Percentiles rank a stretch among this genome's conserved stretches.
Conservation (phyloP, 805 yeast species). For the Candida multigemmis region DNA sequence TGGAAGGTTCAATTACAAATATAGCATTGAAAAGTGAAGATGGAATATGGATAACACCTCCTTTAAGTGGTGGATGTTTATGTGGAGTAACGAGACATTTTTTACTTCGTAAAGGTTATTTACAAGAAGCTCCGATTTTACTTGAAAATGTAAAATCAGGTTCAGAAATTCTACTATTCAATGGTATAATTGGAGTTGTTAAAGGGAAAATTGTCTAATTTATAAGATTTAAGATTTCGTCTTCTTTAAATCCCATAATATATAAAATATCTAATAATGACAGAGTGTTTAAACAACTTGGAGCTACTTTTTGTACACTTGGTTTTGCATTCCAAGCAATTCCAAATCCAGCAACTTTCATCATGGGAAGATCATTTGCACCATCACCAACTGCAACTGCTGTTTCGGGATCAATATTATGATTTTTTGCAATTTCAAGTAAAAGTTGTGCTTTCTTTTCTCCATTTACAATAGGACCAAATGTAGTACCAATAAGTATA, state of each 20-base stretch:
- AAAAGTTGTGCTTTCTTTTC: slow-evolving; percentile 69
- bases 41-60: slow-evolving; percentile 73
- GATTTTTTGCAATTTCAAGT: slow-evolving; percentile 47
- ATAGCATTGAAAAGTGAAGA: slow-evolving; percentile 46
- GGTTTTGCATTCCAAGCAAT: slow-evolving; percentile 98
- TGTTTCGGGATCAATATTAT: slow-evolving; percentile 38
- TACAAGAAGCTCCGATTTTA: slow-evolving; percentile 45
- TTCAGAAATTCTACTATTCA: slow-evolving; percentile 63
- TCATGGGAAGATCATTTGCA: slow-evolving; percentile 90
- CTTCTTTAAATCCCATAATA: slow-evolving; percentile 65
- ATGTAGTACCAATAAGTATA: slow-evolving; percentile 63
- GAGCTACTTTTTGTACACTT: slow-evolving; percentile 76
- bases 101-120: slow-evolving; percentile 42
- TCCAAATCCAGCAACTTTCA: slow-evolving; percentile 87
- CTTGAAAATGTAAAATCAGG: slow-evolving; percentile 48
- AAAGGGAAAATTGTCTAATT: slow-evolving; percentile 37
- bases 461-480: slow-evolving; percentile 84
- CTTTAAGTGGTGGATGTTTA: slow-evolving; percentile 69
- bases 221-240: slow-evolving; percentile 33
- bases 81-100: slow-evolving; percentile 74
- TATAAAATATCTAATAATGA: slow-evolving; percentile 69
- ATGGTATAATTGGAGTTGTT: slow-evolving; percentile 77
- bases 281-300: slow-evolving; percentile 68
- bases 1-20: slow-evolving; percentile 81
- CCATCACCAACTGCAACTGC: slow-evolving; percentile 95